phyloP scores from a whole-genome alignment of 495 filamentous ascomycete genomes.

The Penicillium herquei region DNA sequence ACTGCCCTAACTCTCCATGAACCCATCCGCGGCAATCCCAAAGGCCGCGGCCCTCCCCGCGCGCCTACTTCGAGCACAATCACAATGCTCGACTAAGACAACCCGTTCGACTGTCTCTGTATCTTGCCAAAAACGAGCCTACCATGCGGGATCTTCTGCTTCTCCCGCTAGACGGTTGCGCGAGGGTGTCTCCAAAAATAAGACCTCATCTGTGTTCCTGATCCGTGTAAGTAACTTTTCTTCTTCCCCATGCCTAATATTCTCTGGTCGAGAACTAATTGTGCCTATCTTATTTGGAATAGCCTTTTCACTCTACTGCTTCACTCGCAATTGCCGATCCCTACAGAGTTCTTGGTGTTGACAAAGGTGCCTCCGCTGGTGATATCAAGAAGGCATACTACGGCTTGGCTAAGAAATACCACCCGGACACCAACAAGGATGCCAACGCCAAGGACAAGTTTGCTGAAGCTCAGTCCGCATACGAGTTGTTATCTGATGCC shows the following conservation, averaged over 20 bases:
- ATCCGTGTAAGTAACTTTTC: constrained; percentile 31
- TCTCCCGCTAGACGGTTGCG: constrained; percentile 25
- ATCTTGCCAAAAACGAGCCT: constrained; percentile 26
- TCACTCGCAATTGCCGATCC: constrained; percentile 70
- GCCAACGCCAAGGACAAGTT: constrained; percentile 89
- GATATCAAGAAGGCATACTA: constrained; percentile 99
- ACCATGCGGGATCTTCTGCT: constrained; percentile 25
- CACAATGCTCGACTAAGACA: constrained; percentile 36
- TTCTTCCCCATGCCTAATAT: neutral
- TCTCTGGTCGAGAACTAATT: constrained; percentile 4
- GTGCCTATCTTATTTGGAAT: neutral
- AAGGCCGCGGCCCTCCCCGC: constrained; percentile 48
- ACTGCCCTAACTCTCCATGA: constrained; percentile 32
- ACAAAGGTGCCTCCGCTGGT: constrained; percentile 69
- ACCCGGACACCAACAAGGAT: constrained; percentile 98
- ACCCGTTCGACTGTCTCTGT: constrained; percentile 19
- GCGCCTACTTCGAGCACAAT: constrained; percentile 41
- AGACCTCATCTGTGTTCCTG: constrained; percentile 14
- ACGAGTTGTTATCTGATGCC: constrained; percentile 87
- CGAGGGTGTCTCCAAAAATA: constrained; percentile 24
- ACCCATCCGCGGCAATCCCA: constrained; percentile 42
- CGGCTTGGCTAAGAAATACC: constrained; percentile 94
- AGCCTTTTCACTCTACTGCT: constrained; percentile 78
- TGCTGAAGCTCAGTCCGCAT: constrained; percentile 83
- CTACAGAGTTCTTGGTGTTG: constrained; percentile 82